Evolutionary conservation across 352 stramenopile species (phyloP).

Genomic region (Globisporangium canariense): DNA sequence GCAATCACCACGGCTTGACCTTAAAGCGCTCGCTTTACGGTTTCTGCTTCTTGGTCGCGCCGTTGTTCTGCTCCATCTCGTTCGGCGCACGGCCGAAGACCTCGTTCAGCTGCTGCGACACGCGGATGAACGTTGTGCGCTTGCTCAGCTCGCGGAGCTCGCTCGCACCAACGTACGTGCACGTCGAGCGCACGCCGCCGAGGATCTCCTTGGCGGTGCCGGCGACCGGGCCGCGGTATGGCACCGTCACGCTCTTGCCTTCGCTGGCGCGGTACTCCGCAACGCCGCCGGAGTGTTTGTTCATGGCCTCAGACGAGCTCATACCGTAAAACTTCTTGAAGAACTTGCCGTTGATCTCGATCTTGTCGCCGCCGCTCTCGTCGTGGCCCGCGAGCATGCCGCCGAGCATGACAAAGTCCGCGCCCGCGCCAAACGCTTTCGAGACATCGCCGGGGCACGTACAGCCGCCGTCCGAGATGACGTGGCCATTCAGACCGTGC

Average conservation of each 20-base stretch:
- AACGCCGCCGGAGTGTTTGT: slow-evolving; percentile 89
- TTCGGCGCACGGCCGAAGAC: slow-evolving; percentile 85
- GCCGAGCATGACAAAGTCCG: slow-evolving; percentile 92
- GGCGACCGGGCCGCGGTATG: slow-evolving; percentile 78
- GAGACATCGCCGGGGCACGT: slow-evolving; percentile 88
- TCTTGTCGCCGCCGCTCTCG: slow-evolving; percentile 84
- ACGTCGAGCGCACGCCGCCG: slow-evolving; percentile 89
- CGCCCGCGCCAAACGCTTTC: slow-evolving; percentile 89
- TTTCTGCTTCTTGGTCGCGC: slow-evolving; percentile 62
- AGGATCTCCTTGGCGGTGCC: slow-evolving; percentile 89
- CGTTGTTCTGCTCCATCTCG: slow-evolving; percentile 56
- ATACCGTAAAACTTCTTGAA: slow-evolving; percentile 94
- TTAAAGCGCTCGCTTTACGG: slow-evolving; percentile 7
- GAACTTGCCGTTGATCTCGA: slow-evolving; percentile 60
- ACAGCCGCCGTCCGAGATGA: slow-evolving; percentile 88
- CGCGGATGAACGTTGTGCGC: slow-evolving; percentile 92
- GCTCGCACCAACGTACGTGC: slow-evolving; percentile 90
- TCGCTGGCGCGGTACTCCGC: slow-evolving; percentile 90
- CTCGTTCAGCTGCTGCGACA: slow-evolving; percentile 91
- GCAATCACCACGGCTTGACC: background rate
- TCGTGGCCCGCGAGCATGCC: slow-evolving; percentile 92
- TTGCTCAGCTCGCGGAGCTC: slow-evolving; percentile 92
- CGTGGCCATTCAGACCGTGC: slow-evolving; percentile 85
- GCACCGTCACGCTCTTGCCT: slow-evolving; percentile 90
- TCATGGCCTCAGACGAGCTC: slow-evolving; percentile 90